Conservation (phyloP, 202 grass and related monocot genomes). For the Eragrostis tef region DNA sequence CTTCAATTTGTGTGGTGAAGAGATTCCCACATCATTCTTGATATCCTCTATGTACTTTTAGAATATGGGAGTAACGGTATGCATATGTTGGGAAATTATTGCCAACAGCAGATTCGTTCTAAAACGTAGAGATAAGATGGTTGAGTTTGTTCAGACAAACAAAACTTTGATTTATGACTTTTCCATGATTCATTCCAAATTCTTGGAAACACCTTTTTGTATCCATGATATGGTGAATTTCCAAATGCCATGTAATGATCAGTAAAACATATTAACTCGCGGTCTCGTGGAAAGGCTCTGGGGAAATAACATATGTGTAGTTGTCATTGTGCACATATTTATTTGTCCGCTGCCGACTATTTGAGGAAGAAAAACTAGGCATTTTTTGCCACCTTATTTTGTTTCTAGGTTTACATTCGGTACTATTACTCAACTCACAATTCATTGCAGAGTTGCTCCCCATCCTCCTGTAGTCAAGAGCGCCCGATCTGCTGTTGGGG, state of each 20-base stretch:
- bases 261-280: background rate
- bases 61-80: background rate
- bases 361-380: background rate
- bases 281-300: background rate
- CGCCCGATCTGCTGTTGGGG: constrained; percentile 43
- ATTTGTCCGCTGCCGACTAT: background rate
- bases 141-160: background rate
- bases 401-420: constrained; percentile 2
- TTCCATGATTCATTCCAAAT: background rate
- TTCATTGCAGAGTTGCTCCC: constrained; percentile 63
- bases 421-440: background rate
- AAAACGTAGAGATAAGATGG: background rate
- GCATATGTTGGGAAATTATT: background rate
- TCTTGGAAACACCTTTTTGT: constrained; percentile 4
- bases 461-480: constrained; percentile 34
- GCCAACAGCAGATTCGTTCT: background rate
- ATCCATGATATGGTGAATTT: background rate
- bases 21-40: background rate
- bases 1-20: background rate
- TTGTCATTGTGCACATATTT: constrained; percentile 14
- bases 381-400: background rate
- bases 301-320: background rate
- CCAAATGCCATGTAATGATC: background rate
- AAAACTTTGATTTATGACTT: background rate
- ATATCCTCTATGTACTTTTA: constrained; percentile 2